phyloP scores from a whole-genome alignment of 257 asterid species.

The Solanum lignicaule region DNA sequence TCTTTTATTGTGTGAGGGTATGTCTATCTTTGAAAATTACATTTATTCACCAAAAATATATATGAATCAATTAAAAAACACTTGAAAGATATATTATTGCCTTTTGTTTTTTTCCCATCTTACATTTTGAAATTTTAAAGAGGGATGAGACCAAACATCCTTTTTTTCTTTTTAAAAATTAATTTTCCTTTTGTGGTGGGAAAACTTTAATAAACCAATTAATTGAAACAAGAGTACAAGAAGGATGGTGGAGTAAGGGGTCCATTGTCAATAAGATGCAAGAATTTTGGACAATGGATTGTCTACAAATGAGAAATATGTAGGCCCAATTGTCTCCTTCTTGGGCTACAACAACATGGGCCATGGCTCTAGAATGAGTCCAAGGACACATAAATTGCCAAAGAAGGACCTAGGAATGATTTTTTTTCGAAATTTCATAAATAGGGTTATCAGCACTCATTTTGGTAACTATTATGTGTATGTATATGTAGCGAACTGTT shows the following conservation, averaged over 20 bases:
- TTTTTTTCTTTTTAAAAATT: neutral
- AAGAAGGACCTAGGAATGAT: neutral
- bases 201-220: neutral
- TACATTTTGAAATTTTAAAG: neutral
- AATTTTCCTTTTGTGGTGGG: neutral
- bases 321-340: slow-evolving; percentile 1
- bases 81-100: neutral
- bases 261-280: neutral
- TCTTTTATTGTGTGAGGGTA: neutral
- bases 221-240: neutral
- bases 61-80: neutral
- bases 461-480: neutral
- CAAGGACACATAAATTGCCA: neutral
- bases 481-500: neutral
- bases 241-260: neutral
- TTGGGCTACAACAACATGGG: neutral
- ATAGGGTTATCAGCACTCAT: neutral
- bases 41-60: neutral
- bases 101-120: neutral
- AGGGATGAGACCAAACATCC: neutral
- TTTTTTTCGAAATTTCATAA: neutral
- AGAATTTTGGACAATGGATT: neutral
- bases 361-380: neutral
- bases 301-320: neutral
- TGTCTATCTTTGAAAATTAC: neutral